phyloP scores from a whole-genome alignment of 1,139 yeast species.

The Kodamaea sp. region DNA sequence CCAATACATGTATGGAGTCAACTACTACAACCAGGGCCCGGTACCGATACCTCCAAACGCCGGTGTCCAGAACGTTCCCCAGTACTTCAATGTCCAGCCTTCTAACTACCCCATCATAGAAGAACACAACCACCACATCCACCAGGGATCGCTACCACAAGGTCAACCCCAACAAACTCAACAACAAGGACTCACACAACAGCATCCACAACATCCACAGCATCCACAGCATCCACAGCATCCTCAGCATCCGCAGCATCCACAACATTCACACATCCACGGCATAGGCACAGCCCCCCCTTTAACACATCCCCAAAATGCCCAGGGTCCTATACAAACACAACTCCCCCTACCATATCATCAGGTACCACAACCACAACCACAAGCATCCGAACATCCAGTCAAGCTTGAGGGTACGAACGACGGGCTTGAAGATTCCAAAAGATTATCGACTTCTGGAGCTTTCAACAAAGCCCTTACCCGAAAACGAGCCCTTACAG shows the following conservation, averaged over 20 bases:
- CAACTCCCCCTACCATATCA: constrained; percentile 5
- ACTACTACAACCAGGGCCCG: constrained; percentile 5
- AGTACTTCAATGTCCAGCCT: too few relatives aligned
- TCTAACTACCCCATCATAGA: too few relatives aligned
- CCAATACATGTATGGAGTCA: constrained; percentile 7
- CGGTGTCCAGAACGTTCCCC: too few relatives aligned
- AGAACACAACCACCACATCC: constrained; percentile 2
- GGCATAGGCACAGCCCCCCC: too few relatives aligned
- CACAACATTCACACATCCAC: too few relatives aligned
- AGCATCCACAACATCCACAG: constrained; percentile 1
- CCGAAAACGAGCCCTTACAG: constrained; percentile 44
- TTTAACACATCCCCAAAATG: constrained; percentile 3
- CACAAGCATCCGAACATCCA: not conserved
- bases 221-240: constrained; percentile 5
- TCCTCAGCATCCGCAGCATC: constrained; percentile 1
- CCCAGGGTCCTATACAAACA: constrained; percentile 6
- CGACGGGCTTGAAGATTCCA: too few relatives aligned
- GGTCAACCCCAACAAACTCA: too few relatives aligned
- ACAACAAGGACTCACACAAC: too few relatives aligned
- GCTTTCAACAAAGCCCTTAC: too few relatives aligned
- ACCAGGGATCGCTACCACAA: constrained; percentile 2
- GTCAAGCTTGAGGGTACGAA: too few relatives aligned
- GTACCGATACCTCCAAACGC: constrained; percentile 1
- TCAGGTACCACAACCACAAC: constrained; percentile 1
- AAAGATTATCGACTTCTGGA: too few relatives aligned